phyloP scores from a whole-genome alignment of 2,329 filamentous ascomycete genomes.

The Truncatella angustata region DNA sequence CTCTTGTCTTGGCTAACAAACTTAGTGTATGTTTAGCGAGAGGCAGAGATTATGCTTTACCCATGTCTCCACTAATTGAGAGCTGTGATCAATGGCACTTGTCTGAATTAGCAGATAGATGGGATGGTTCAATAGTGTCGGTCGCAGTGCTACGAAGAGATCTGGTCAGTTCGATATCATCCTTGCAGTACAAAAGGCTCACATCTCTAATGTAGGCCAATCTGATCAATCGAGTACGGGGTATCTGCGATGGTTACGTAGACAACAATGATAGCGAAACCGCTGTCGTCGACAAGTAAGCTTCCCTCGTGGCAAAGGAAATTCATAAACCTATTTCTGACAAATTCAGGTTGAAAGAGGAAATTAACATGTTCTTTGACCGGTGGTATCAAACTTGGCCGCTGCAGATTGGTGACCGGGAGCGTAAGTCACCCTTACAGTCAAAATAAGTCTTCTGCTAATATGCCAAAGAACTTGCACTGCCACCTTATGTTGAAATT shows the following conservation, averaged over 20 bases:
- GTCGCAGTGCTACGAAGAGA: constrained; percentile 69
- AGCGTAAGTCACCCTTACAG: too few relatives aligned
- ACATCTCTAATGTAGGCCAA: too few relatives aligned
- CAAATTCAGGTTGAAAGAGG: constrained; percentile 25
- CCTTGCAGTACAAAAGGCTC: too few relatives aligned
- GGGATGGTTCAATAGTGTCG: constrained; percentile 69
- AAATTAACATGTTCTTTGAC: constrained; percentile 31
- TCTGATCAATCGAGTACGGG: constrained; percentile 55
- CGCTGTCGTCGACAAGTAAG: constrained; percentile 51
- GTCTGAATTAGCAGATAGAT: constrained; percentile 60
- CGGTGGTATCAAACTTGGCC: constrained; percentile 47
- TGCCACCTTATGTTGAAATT: constrained; percentile 74
- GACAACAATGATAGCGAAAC: constrained; percentile 47
- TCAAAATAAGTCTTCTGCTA: too few relatives aligned
- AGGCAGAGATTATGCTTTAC: constrained; percentile 66
- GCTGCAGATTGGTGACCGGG: constrained; percentile 43
- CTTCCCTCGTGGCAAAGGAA: background rate
- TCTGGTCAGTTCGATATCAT: constrained; percentile 47
- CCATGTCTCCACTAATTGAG: constrained; percentile 63
- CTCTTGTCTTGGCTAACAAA: constrained; percentile 15
- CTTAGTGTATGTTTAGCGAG: constrained; percentile 64
- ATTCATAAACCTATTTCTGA: background rate
- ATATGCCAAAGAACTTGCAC: constrained; percentile 41
- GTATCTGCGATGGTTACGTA: constrained; percentile 58
- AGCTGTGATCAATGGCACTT: constrained; percentile 70